These are phyloP conservation scores for Stenocarpella maydis DNA, from an alignment of 2,329 filamentous ascomycete species.

Conservation along the genomic window DNA sequence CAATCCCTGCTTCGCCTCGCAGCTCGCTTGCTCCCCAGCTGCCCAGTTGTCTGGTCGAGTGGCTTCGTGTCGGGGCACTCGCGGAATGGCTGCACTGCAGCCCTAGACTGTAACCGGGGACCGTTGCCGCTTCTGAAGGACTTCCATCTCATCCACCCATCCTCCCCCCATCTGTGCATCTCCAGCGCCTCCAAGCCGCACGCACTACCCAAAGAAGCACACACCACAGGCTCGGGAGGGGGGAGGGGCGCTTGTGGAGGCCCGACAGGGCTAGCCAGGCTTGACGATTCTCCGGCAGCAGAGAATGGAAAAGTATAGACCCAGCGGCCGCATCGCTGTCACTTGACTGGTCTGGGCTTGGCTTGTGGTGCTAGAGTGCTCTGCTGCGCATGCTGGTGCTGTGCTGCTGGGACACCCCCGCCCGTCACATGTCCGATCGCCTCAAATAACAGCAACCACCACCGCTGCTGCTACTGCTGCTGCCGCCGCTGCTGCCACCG, in stretches of 20 bases:
- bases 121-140: constrained; percentile 27
- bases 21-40: constrained; percentile 24
- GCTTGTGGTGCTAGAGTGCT: constrained; percentile 6
- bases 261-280: constrained; percentile 2
- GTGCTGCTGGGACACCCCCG: constrained; percentile 1
- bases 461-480: background rate
- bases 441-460: background rate
- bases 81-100: constrained; percentile 32
- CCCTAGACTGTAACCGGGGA: constrained; percentile 34
- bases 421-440: constrained; percentile 17
- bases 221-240: background rate
- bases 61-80: constrained; percentile 33
- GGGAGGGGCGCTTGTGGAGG: background rate
- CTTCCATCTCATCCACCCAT: constrained; percentile 26
- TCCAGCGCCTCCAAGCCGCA: constrained; percentile 18
- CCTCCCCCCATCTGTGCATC: constrained; percentile 17
- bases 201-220: background rate
- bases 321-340: constrained; percentile 16
- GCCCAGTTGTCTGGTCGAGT: constrained; percentile 34
- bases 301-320: background rate
- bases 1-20: constrained; percentile 27
- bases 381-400: constrained; percentile 7
- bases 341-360: constrained; percentile 21
- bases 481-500: background rate
- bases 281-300: constrained; percentile 21